Evolutionary conservation across 2,329 filamentous ascomycete genomes (phyloP), one percentile per base, ranked within the genome.

Genomic region (Botrytis galanthina): DNA sequence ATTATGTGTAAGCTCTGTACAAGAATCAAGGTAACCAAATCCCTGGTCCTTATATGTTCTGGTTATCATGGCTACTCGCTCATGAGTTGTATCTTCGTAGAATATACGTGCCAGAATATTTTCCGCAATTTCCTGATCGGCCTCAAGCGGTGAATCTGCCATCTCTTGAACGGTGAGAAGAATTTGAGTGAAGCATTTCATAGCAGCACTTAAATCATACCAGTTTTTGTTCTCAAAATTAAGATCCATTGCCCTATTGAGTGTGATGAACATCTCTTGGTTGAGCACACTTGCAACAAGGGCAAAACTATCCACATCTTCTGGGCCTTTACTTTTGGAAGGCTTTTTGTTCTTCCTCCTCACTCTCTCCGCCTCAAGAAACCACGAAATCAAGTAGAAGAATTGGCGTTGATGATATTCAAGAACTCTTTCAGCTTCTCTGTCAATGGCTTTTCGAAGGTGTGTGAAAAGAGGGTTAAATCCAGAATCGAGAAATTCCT

Each of bases 41-140:
- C 93, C 93, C 83, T 98, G 96, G 74, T 95, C 93, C 77, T 97
- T 97, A 84, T 97, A 98, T n/a, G 88, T 91, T 75, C 92, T 88
- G 1, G 95, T 86, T 71, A 98, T 92, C 74, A 90, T 89, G 44
- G 95, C 88, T 70, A 99, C 89, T 37, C 93, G 88, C 75, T 99
- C 95, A 79, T 99, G 95, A 0, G 95, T 98, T 0, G 93, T 89
- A 80, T 98, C 94, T 82, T 99, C 96, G 83, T 99, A 99, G 82
- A 99, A 99, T n/a, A 99, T 93, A 75, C 95, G 93, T 79, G 92
- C 97, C 70, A 97, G 89, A 20, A 97, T 98, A 78, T 99, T 99
- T 81, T 99, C 95, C 0, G 96, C 95, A 81, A 99, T 98, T 78
- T 98, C 96, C 80, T 97, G 92, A 77, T 99, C 93, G n/a, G 98